phyloP scores from a whole-genome alignment of 1,284 basidiomycete species.

The Ganoderma lingzhi region DNA sequence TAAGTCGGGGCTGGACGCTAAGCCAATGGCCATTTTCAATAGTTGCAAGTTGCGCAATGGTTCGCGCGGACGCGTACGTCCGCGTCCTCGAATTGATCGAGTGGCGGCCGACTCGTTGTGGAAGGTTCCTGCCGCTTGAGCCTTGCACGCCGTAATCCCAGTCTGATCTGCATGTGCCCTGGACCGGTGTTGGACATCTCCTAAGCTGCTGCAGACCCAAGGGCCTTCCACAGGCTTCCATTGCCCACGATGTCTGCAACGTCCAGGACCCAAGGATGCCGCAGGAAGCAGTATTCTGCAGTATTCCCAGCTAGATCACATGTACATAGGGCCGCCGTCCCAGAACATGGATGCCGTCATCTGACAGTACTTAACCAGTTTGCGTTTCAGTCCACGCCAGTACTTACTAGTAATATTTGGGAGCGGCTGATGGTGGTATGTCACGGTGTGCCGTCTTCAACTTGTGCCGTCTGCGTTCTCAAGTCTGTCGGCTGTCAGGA shows the following conservation, averaged over 20 bases:
- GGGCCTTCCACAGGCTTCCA: neutral
- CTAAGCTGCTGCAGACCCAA: neutral
- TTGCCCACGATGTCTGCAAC: slow-evolving; percentile 2
- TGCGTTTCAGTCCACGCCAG: neutral
- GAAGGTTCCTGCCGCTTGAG: neutral
- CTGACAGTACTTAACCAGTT: neutral
- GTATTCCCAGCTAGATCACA: neutral
- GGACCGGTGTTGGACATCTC: neutral
- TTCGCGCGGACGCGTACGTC: neutral
- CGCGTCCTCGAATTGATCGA: neutral
- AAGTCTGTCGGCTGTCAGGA: no score
- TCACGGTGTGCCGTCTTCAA: neutral
- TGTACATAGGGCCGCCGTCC: neutral
- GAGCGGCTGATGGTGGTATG: neutral
- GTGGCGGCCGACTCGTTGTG: neutral
- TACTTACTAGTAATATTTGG: no score
- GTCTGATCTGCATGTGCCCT: neutral
- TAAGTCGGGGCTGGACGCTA: neutral
- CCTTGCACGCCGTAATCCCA: neutral
- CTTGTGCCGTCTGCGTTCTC: neutral
- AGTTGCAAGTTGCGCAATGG: neutral
- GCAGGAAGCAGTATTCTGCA: neutral
- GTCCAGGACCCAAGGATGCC: neutral
- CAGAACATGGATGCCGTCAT: neutral
- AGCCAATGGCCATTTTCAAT: neutral